phyloP scores from a whole-genome alignment of 371 early-diverging fungal genomes.

The Cokeromyces recurvatus region DNA sequence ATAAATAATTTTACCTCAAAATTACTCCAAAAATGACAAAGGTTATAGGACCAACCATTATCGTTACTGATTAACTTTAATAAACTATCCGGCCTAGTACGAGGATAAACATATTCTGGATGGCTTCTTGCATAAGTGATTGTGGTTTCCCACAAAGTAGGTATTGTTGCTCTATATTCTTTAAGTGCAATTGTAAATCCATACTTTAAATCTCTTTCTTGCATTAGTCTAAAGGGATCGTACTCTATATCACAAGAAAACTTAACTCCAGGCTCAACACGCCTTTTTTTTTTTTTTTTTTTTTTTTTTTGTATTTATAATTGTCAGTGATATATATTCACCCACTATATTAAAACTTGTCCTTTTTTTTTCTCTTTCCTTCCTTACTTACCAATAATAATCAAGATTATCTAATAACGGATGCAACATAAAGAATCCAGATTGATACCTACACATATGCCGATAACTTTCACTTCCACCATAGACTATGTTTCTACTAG shows the following conservation, averaged over 20 bases:
- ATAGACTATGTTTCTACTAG: conserved; percentile 67
- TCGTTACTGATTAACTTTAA: conserved; percentile 30
- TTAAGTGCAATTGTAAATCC: conserved; percentile 75
- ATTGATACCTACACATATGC: conserved; percentile 91
- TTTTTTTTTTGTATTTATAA: conserved; percentile 53
- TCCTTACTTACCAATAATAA: conserved; percentile 83
- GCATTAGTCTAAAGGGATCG: conserved; percentile 87
- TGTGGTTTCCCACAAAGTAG: conserved; percentile 75
- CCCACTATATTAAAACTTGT: no score
- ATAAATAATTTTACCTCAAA: conserved; percentile 22
- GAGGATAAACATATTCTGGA: conserved; percentile 43
- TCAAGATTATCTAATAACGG: conserved; percentile 74
- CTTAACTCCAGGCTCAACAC: conserved; percentile 89
- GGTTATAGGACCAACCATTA: conserved; percentile 39
- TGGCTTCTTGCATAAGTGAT: conserved; percentile 53
- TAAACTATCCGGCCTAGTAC: conserved; percentile 34
- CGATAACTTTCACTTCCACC: conserved; percentile 85
- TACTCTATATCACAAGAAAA: conserved; percentile 84
- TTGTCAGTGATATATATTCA: no score
- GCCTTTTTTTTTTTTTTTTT: conserved; percentile 75
- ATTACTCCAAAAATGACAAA: conserved; percentile 78
- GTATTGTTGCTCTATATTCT: conserved; percentile 82
- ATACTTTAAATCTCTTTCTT: conserved; percentile 77
- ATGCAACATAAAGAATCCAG: conserved; percentile 88
- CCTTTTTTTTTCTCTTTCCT: no score